These are phyloP conservation scores for Talinum fruticosum DNA, from an alignment of 148 eudicot genomes.

Conservation along the genomic window DNA sequence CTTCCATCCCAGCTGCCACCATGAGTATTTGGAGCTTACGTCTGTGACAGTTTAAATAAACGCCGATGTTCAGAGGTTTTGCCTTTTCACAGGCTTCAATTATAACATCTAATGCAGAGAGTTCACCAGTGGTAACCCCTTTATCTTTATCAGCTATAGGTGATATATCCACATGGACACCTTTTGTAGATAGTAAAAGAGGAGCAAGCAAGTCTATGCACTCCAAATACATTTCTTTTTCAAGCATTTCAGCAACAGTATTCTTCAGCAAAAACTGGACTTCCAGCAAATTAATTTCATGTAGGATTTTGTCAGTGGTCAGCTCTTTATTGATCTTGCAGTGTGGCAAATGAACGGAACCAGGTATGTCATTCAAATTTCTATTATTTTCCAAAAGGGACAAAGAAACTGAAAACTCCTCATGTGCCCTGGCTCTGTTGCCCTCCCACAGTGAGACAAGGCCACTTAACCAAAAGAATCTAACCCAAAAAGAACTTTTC, in stretches of 20 bases:
- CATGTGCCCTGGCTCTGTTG: constrained; percentile 67
- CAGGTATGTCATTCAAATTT: constrained; percentile 44
- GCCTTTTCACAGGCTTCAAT: constrained; percentile 67
- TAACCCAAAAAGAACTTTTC: constrained; percentile 72
- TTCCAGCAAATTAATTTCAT: constrained; percentile 76
- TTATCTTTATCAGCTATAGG: constrained; percentile 40
- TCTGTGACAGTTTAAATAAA: constrained; percentile 67
- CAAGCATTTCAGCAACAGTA: constrained; percentile 57
- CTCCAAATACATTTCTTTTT: constrained; percentile 59
- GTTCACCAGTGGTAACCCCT: constrained; percentile 58
- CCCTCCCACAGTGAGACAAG: constrained; percentile 68
- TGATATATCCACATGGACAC: constrained; percentile 42
- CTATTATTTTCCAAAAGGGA: constrained; percentile 58
- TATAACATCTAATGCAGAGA: constrained; percentile 66
- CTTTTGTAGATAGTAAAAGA: constrained; percentile 57
- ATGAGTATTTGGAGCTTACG: constrained; percentile 81
- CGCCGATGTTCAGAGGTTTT: constrained; percentile 49
- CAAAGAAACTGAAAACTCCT: constrained; percentile 60
- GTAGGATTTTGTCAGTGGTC: constrained; percentile 57
- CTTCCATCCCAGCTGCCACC: constrained; percentile 66
- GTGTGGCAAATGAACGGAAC: constrained; percentile 66
- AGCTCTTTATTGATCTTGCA: constrained; percentile 61
- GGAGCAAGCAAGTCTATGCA: constrained; percentile 72
- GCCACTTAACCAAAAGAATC: constrained; percentile 88
- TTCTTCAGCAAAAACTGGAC: constrained; percentile 69